A percentile compares a stretch with the other conserved stretches of the same genome.
phyloP scores from a whole-genome alignment of 805 yeast species.

The Metschnikowia gelsemii region DNA sequence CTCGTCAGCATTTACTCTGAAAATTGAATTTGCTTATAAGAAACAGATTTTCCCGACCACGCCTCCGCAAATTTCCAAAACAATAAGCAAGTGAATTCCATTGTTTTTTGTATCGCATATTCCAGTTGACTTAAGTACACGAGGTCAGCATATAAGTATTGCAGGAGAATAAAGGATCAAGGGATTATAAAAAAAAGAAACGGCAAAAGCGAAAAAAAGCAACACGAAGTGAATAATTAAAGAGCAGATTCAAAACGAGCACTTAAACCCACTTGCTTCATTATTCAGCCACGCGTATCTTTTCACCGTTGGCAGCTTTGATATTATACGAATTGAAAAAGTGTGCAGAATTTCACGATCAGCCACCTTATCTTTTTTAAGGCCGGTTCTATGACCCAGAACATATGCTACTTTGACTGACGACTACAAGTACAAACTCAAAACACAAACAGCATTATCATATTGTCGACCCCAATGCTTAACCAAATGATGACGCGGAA shows the following conservation, averaged over 20 bases:
- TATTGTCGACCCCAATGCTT: constrained; percentile 4
- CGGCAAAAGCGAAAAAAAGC: background rate
- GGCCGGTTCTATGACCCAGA: constrained; percentile 3
- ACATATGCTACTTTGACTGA: background rate
- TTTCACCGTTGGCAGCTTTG: too few species aligned
- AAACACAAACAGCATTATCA: constrained; percentile 2
- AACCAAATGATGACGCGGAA: constrained; percentile 6
- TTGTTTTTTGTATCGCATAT: too few species aligned
- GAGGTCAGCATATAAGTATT: too few species aligned
- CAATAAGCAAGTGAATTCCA: too few species aligned
- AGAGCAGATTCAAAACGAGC: too few species aligned
- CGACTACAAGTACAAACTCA: background rate
- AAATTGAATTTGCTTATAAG: too few species aligned
- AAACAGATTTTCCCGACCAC: too few species aligned
- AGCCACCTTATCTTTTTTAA: background rate
- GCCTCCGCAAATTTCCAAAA: too few species aligned
- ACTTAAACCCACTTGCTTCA: too few species aligned
- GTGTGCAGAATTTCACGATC: background rate
- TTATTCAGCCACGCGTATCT: background rate
- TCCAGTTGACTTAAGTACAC: too few species aligned
- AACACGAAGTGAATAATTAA: background rate
- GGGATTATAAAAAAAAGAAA: background rate
- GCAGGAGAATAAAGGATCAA: too few species aligned
- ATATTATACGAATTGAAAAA: background rate
- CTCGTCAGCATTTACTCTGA: too few species aligned